A percentile compares a stretch with the other conserved stretches of the same genome.
These are phyloP conservation scores for Geosmithia flava DNA, from an alignment of 2,329 filamentous ascomycete species.

Conservation along the genomic window DNA sequence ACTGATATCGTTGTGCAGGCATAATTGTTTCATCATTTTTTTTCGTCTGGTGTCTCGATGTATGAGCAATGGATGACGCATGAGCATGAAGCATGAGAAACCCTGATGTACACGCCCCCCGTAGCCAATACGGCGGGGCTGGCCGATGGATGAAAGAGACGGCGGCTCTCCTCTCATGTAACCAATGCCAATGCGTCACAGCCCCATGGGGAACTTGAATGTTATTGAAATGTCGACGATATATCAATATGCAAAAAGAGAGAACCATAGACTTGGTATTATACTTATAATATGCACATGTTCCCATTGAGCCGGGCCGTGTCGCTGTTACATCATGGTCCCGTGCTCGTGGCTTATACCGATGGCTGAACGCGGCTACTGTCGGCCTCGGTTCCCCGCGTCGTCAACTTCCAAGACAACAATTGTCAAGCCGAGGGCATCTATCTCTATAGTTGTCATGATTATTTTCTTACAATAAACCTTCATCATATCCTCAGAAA, in stretches of 20 bases:
- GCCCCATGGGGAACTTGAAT: no score
- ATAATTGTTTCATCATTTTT: no score
- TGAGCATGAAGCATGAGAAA: no score
- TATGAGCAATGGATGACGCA: no score
- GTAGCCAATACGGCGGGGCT: neutral
- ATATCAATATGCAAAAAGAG: no score
- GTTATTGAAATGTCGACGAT: no score
- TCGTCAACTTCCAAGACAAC: neutral
- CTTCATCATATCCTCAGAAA: neutral
- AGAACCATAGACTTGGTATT: no score
- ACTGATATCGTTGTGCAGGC: no score
- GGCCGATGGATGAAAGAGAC: neutral
- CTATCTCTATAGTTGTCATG: no score
- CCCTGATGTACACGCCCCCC: neutral
- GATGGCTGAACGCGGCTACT: slow-evolving; percentile 1
- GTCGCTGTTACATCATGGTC: neutral
- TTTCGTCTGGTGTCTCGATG: no score
- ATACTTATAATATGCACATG: neutral
- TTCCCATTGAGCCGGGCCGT: neutral
- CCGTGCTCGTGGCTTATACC: neutral
- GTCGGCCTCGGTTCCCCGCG: slow-evolving; percentile 24
- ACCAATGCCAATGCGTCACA: neutral
- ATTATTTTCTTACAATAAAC: no score
- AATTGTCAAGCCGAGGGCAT: no score
- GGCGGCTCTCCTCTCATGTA: neutral